phyloP scores from a whole-genome alignment of 2,329 filamentous ascomycete genomes.

The Lecanicillium sp. region DNA sequence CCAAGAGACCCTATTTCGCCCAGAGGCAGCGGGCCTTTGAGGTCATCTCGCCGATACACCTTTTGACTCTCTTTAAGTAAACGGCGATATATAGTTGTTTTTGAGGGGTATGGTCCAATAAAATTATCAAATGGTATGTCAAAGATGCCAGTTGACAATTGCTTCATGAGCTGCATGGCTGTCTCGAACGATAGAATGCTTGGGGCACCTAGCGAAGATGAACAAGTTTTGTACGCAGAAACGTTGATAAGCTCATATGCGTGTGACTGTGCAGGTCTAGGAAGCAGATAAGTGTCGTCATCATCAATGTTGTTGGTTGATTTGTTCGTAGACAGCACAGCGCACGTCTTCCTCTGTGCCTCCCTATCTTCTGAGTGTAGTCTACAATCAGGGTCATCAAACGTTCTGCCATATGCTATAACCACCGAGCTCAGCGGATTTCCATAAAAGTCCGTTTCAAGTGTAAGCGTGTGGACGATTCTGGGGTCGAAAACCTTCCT shows the following conservation, averaged over 20 bases:
- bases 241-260: slow-evolving; percentile 4
- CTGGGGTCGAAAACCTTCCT: slow-evolving; percentile 2
- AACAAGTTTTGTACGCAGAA: background rate
- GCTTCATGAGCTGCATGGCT: background rate
- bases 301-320: slow-evolving; percentile 8
- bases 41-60: slow-evolving; percentile 4
- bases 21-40: slow-evolving; percentile 5
- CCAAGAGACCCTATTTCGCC: slow-evolving; percentile 3
- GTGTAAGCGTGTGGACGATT: slow-evolving; percentile 6
- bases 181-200: background rate
- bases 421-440: slow-evolving; percentile 3
- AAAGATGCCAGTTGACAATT: slow-evolving; percentile 1
- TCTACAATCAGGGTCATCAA: slow-evolving; percentile 2
- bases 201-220: background rate
- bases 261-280: background rate
- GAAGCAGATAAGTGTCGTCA: background rate
- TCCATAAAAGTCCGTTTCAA: slow-evolving; percentile 10
- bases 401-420: slow-evolving; percentile 6
- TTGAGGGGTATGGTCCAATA: slow-evolving; percentile 3
- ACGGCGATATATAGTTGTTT: slow-evolving; percentile 1
- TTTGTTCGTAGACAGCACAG: slow-evolving; percentile 2
- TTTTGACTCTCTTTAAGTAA: slow-evolving; percentile 1
- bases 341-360: slow-evolving; percentile 4
- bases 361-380: slow-evolving; percentile 6
- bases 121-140: slow-evolving; percentile 7